These are phyloP conservation scores for Apiospora pterosperma DNA, from an alignment of 2,329 filamentous ascomycete species.

Conservation along the genomic window DNA sequence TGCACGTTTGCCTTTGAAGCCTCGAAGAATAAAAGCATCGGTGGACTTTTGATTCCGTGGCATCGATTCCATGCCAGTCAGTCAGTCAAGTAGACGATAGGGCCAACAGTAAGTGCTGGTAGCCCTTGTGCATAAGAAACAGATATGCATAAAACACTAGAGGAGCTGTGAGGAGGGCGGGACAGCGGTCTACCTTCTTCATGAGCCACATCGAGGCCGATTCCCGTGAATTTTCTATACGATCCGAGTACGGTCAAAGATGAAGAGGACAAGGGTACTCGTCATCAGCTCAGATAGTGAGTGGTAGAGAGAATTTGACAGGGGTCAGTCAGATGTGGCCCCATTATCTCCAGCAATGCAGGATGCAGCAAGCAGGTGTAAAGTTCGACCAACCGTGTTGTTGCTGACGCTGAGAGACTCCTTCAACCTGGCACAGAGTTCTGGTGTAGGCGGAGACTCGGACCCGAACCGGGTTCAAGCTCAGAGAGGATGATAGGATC, in stretches of 20 bases:
- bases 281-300: neutral
- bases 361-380: neutral
- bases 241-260: neutral
- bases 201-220: neutral
- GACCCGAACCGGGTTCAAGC: neutral
- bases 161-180: neutral
- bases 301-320: neutral
- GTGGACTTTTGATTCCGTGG: neutral
- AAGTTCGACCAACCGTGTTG: neutral
- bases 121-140: neutral
- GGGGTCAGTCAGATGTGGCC: neutral
- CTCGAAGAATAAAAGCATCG: too few species aligned
- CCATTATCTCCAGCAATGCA: neutral
- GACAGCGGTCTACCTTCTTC: neutral
- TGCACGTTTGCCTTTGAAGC: neutral
- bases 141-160: neutral
- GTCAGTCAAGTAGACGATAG: neutral
- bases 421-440: neutral
- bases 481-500: conserved; percentile 1
- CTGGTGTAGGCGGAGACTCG: neutral
- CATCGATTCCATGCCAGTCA: neutral
- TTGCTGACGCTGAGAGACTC: neutral
- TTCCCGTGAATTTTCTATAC: neutral
- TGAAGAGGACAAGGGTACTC: neutral
- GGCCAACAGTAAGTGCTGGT: neutral